These are phyloP conservation scores for Cucumis cinereus DNA, from an alignment of 306 rosid genomes.

Conservation along the genomic window DNA sequence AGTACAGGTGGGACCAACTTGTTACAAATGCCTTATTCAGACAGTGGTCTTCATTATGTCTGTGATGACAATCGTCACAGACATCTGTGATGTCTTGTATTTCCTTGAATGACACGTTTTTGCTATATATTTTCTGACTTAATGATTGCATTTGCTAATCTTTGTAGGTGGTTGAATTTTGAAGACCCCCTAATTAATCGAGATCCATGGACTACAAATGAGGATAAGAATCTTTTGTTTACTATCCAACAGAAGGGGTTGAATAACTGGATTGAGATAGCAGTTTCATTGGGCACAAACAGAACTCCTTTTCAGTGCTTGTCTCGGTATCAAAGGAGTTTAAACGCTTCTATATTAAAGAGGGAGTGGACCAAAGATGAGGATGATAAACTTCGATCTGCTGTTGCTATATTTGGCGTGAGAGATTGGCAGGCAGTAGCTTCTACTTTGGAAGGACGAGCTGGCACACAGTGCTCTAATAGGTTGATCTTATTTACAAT, in stretches of 20 bases:
- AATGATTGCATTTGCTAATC: constrained; percentile 9
- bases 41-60: constrained; percentile 42
- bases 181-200: constrained; percentile 86
- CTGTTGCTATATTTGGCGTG: constrained; percentile 52
- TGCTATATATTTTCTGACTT: neutral
- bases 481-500: constrained; percentile 42
- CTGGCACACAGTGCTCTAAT: constrained; percentile 94
- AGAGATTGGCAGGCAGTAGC: constrained; percentile 81
- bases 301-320: constrained; percentile 94
- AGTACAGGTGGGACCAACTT: constrained; percentile 57
- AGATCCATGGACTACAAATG: constrained; percentile 46
- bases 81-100: constrained; percentile 10
- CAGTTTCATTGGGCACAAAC: constrained; percentile 51
- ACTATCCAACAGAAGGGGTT: constrained; percentile 48
- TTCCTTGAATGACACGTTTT: neutral
- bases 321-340: constrained; percentile 84
- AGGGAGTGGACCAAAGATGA: constrained; percentile 92
- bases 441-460: constrained; percentile 64
- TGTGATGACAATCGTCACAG: constrained; percentile 58
- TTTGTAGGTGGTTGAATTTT: constrained; percentile 78
- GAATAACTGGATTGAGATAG: constrained; percentile 65
- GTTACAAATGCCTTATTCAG: constrained; percentile 28
- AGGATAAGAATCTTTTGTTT: constrained; percentile 62
- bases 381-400: constrained; percentile 62
- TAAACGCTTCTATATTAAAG: constrained; percentile 71